Base-by-base conservation (phyloP, 108 stramenopile species). In the Parietichytrium sp. region DNA sequence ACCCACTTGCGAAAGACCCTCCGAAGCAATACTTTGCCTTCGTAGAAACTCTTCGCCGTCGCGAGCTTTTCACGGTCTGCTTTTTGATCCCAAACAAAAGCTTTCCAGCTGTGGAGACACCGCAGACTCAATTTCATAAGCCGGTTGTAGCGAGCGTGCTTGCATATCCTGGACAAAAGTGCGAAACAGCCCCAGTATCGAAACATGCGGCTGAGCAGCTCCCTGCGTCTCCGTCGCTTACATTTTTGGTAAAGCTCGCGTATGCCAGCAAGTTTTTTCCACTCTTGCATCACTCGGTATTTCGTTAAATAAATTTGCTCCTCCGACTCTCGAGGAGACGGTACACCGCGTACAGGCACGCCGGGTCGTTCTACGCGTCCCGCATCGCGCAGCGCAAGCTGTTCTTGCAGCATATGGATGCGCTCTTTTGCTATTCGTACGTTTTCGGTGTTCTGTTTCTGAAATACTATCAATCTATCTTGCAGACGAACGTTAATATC, bases 401-500 rank as follows among this genome's bases (percentile, higher is more conserved):
- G 61, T 0, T 10, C 13, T 45, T 72, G 61, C 1, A 72, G 61
- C 20, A 45, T 42, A 10, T 33, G 23, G 33, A 72, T 72, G 61
- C 61, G 61, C 61, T 72, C 20, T 27, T 72, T 72, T 16, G 61
- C 61, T 10, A 72, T 72, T 6, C 8, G 4, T 1, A 72, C 61
- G 2, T 72, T 72, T 72, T 72, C 3, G 10, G 61, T 42, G 45
- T 72, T 72, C 45, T 72, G 61, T 27, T 45, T 16, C 42, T 72
- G 61, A 1, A 72, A 72, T 16, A 72, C 38, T 6, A 72, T 2
- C 38, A 72, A 42, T 13, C 61, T 33, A 12, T 72, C 61, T 45
- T 72, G 61, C 1, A 72, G 61, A n/a, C 61, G 10, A n/a, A 33
- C 10, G 61, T 72, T 72, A 0, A 72, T 42, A 42, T 72, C 61